phyloP scores from a whole-genome alignment of 768 basidiomycete species.

The Glaciozyma martinii region DNA sequence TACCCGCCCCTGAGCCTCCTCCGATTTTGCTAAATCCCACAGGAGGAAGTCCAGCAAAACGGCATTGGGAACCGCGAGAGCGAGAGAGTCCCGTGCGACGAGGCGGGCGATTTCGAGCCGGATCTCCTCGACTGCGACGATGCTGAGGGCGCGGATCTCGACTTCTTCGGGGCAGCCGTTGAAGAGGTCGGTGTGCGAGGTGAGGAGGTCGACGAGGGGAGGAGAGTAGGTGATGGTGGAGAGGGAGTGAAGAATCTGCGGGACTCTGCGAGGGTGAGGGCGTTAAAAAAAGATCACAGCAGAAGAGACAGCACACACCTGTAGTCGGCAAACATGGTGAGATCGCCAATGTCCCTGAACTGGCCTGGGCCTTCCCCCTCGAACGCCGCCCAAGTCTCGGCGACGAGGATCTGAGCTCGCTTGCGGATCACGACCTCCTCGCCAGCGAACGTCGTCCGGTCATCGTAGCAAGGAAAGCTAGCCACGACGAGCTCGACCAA shows the following conservation, averaged over 20 bases:
- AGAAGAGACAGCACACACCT: slow-evolving; percentile 20
- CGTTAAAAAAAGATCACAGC: not conserved
- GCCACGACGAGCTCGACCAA: slow-evolving; percentile 63
- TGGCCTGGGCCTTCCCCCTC: not conserved
- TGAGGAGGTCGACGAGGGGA: slow-evolving; percentile 50
- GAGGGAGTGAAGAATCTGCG: slow-evolving; percentile 80
- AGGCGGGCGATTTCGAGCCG: slow-evolving; percentile 13
- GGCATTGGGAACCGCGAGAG: slow-evolving; percentile 12
- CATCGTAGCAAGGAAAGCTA: slow-evolving; percentile 66
- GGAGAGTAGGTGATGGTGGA: slow-evolving; percentile 63
- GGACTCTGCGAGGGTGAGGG: slow-evolving; percentile 50
- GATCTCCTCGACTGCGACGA: slow-evolving; percentile 53
- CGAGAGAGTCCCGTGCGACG: not conserved
- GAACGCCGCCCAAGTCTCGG: slow-evolving; percentile 75
- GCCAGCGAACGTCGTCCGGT: slow-evolving; percentile 36
- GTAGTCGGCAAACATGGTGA: slow-evolving; percentile 93
- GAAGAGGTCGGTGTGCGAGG: slow-evolving; percentile 44
- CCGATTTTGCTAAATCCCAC: slow-evolving; percentile 59
- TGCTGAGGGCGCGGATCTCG: slow-evolving; percentile 47
- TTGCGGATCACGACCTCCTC: slow-evolving; percentile 67
- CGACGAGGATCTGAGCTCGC: slow-evolving; percentile 80
- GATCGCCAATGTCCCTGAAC: slow-evolving; percentile 51
- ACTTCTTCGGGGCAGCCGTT: slow-evolving; percentile 62
- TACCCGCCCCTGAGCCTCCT: slow-evolving; percentile 8
- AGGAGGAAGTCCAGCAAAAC: slow-evolving; percentile 74